These are phyloP conservation scores for Calendula officinalis DNA, from an alignment of 129 eudicot species.

Conservation along the genomic window DNA sequence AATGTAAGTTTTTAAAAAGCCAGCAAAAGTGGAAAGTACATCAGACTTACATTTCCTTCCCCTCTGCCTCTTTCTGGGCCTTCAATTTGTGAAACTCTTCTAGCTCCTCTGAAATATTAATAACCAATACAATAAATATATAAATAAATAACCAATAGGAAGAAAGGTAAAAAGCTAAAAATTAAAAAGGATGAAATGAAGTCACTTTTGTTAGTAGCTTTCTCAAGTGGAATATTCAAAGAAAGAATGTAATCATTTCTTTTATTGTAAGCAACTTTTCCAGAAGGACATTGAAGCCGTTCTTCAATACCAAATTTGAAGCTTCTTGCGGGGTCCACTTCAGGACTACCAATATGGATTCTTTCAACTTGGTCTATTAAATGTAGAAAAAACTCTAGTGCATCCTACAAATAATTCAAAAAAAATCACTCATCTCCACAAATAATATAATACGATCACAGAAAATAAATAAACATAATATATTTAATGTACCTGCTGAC, in stretches of 20 bases:
- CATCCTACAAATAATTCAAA: slow-evolving; percentile 57
- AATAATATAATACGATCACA: neutral
- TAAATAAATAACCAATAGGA: neutral
- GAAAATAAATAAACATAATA: neutral
- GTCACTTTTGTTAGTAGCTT: slow-evolving; percentile 81
- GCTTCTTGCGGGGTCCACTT: slow-evolving; percentile 79
- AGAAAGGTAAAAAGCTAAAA: neutral
- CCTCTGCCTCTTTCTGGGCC: slow-evolving; percentile 54
- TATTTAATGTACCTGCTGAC: slow-evolving; percentile 73
- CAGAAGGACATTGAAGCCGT: slow-evolving; percentile 84
- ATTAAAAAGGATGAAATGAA: slow-evolving; percentile 10
- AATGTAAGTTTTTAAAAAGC: neutral
- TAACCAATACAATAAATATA: slow-evolving; percentile 6
- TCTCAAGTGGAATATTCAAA: slow-evolving; percentile 73
- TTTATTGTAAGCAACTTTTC: slow-evolving; percentile 85
- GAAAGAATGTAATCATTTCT: slow-evolving; percentile 85
- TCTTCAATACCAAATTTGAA: slow-evolving; percentile 98
- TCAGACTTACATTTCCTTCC: slow-evolving; percentile 62
- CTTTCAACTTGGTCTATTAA: slow-evolving; percentile 93
- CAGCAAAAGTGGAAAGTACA: slow-evolving; percentile 9
- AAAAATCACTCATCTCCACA: slow-evolving; percentile 24
- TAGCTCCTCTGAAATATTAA: slow-evolving; percentile 54
- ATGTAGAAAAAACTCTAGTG: slow-evolving; percentile 90
- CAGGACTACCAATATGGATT: slow-evolving; percentile 52
- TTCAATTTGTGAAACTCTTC: slow-evolving; percentile 64